Evolutionary conservation across 768 basidiomycete species (phyloP).

Genomic region (Kwoniella sp.): DNA sequence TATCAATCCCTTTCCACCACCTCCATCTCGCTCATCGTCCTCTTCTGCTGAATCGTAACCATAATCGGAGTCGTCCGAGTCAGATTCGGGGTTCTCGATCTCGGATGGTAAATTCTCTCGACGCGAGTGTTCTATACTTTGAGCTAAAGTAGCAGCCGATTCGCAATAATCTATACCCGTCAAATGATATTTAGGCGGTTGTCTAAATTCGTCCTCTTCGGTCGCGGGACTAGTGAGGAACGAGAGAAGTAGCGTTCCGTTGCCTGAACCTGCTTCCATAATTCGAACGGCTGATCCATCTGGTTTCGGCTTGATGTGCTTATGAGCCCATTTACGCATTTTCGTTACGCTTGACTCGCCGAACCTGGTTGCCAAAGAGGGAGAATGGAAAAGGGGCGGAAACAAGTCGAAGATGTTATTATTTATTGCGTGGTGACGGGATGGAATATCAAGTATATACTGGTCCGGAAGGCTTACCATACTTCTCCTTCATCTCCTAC

Average conservation of each 20-base stretch:
- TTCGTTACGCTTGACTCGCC: slow-evolving; percentile 57
- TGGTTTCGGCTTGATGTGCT: slow-evolving; percentile 35
- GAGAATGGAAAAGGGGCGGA: too few relatives aligned
- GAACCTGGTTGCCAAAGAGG: too few relatives aligned
- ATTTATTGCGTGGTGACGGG: too few relatives aligned
- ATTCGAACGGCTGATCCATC: slow-evolving; percentile 39
- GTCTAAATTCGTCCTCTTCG: neutral
- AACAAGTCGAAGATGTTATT: too few relatives aligned
- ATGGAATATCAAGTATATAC: too few relatives aligned
- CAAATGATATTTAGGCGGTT: slow-evolving; percentile 44
- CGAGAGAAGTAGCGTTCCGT: slow-evolving; percentile 56
- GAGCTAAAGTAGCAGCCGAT: slow-evolving; percentile 51
- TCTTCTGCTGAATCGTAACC: slow-evolving; percentile 24
- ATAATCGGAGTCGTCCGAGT: neutral
- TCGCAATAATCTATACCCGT: slow-evolving; percentile 58
- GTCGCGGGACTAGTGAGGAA: slow-evolving; percentile 35
- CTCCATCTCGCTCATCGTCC: slow-evolving; percentile 26
- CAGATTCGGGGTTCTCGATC: slow-evolving; percentile 35
- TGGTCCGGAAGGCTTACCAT: too few relatives aligned
- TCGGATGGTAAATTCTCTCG: slow-evolving; percentile 27
- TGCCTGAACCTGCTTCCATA: slow-evolving; percentile 58
- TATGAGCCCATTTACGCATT: slow-evolving; percentile 58
- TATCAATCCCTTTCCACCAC: slow-evolving; percentile 11
- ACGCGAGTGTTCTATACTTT: slow-evolving; percentile 39
- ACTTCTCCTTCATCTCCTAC: slow-evolving; percentile 59